A percentile compares a stretch with the other conserved stretches of the same genome.
These are phyloP conservation scores for Naumovozyma baii DNA, from an alignment of 805 yeast genomes.

Conservation along the genomic window DNA sequence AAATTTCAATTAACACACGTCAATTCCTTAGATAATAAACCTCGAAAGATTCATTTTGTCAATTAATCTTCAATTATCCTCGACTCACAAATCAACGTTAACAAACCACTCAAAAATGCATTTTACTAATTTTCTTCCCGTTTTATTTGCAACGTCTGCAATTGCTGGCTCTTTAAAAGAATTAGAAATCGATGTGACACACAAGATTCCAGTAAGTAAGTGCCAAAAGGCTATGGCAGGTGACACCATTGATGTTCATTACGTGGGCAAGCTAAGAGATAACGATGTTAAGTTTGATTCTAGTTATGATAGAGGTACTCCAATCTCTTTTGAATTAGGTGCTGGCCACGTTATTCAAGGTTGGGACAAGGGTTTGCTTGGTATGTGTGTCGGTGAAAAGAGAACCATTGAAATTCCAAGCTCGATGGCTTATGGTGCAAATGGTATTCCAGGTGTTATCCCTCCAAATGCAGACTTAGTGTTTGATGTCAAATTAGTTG, in stretches of 20 bases:
- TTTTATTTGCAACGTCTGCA: constrained; percentile 3
- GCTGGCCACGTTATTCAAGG: constrained; percentile 74
- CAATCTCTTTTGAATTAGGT: constrained; percentile 68
- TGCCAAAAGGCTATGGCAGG: constrained; percentile 58
- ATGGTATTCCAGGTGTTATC: constrained; percentile 68
- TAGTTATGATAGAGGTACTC: constrained; percentile 52
- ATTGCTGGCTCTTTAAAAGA: constrained; percentile 22
- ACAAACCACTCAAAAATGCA: constrained; percentile 2
- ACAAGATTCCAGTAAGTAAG: constrained; percentile 39
- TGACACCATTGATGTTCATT: constrained; percentile 66
- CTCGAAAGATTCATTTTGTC: no score
- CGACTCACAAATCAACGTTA: no score
- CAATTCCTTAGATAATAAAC: no score
- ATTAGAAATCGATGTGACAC: constrained; percentile 35
- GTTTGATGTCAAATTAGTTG: constrained; percentile 26
- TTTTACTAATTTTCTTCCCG: constrained; percentile 3
- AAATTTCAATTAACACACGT: no score
- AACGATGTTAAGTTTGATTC: constrained; percentile 72
- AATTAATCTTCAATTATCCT: no score
- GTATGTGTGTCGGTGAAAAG: constrained; percentile 85
- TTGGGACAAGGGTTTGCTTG: constrained; percentile 79
- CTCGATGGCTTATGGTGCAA: constrained; percentile 62
- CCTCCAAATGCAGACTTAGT: constrained; percentile 68
- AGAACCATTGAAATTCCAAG: constrained; percentile 75
- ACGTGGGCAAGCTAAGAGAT: constrained; percentile 53